A percentile compares a stretch with the other conserved stretches of the same genome.
Conservation (phyloP, 2,329 filamentous ascomycete species). For the Trichoderma guizhouense region DNA sequence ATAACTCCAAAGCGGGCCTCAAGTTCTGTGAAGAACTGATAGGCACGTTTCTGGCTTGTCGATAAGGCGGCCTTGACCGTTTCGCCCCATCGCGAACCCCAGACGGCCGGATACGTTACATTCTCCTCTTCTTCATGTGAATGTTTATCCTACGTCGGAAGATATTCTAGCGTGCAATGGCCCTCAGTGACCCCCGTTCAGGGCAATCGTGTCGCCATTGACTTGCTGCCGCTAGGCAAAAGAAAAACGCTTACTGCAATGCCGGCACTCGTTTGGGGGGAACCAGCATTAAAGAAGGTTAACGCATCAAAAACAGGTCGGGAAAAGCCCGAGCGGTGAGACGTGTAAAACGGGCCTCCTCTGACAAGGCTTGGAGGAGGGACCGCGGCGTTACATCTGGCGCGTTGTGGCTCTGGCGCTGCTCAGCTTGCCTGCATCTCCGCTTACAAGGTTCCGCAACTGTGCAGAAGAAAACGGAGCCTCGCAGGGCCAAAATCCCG, state of each 20-base stretch:
- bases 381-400: not conserved
- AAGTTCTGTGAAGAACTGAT: slow-evolving; percentile 2
- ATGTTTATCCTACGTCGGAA: not conserved
- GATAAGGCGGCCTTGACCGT: not conserved
- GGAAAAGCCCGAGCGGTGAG: slow-evolving; percentile 6
- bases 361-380: not conserved
- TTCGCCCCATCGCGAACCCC: not conserved
- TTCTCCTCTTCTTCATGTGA: not conserved
- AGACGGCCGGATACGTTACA: not conserved
- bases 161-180: not conserved
- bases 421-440: slow-evolving; percentile 9
- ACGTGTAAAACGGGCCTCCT: not conserved
- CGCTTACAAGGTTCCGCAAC: not conserved
- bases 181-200: not conserved
- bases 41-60: not conserved
- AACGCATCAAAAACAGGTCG: not conserved
- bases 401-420: not conserved
- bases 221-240: not conserved
- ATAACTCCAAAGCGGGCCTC: too few species aligned
- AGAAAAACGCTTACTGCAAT: slow-evolving; percentile 3
- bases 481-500: not conserved
- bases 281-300: not conserved
- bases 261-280: not conserved
- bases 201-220: not conserved
- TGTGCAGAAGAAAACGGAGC: not conserved